Evolutionary conservation across 1,284 basidiomycete genomes (phyloP), one percentile per base, ranked within the genome.

Genomic region (Ustilago trichophora): DNA sequence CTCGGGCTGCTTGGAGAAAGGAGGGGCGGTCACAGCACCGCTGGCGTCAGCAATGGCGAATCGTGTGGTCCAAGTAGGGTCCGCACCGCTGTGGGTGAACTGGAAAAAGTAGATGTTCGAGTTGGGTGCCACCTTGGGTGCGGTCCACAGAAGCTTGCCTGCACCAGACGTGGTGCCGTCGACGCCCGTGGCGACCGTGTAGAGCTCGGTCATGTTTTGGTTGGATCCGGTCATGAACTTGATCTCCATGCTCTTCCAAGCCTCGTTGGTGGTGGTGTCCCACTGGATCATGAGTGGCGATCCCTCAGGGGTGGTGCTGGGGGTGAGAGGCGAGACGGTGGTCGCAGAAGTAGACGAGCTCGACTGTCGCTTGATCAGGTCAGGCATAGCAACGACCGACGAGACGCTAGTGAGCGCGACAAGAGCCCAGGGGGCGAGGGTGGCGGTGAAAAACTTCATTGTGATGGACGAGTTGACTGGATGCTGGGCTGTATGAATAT

Each of bases 151-250:
- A 77, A 85, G 88, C 5, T 81, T 82, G 13, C 79, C 83, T 31
- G 83, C 80, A 21, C 58, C 53, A 32, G 75, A 68, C 25, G 83
- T 67, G 55, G 87, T 88, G n/a, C 88, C 90, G 53, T 87, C 86
- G n/a, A 86, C 80, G 9, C 85, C 80, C 4, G 83, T 88, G 7
- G 86, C 85, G 47, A 90, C 86, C 58, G 87, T 88, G 88, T 70
- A 87, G 52, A 91, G 75, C 72, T 86, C 85, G 44, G 87, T 81
- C 90, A 93, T 93, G 41, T 84, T 70, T 31, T 84, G 80, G 82
- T 93, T 92, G 72, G 85, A 80, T 6, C 91, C 91, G 0, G 89
- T 88, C 89, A 91, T 91, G 69, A 93, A 51, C 49, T 54, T 70
- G 67, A 70, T 65, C 59, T 70, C 67, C 67, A 70, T 70, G 85